These are phyloP conservation scores for Camillea tinctor DNA, from an alignment of 2,329 filamentous ascomycete species.

Conservation along the genomic window DNA sequence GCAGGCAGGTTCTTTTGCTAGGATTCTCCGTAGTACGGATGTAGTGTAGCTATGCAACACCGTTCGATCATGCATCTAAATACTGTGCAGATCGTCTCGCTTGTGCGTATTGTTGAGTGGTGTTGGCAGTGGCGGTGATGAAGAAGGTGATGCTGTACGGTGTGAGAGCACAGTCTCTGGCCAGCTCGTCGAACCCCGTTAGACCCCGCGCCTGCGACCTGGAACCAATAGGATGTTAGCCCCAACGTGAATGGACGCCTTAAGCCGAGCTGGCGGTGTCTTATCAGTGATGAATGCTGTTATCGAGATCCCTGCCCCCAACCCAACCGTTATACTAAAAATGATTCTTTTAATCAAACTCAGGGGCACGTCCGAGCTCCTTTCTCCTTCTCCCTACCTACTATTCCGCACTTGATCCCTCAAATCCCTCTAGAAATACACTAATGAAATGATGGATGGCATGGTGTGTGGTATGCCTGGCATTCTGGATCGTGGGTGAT, in stretches of 20 bases:
- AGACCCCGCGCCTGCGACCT: neutral
- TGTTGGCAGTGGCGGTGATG: too few relatives aligned
- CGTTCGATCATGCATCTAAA: neutral
- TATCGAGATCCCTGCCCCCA: neutral
- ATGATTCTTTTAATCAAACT: neutral
- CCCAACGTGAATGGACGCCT: neutral
- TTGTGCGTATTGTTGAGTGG: neutral
- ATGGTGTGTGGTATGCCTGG: too few relatives aligned
- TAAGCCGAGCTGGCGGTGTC: neutral
- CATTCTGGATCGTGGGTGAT: too few relatives aligned
- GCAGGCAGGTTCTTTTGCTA: too few relatives aligned
- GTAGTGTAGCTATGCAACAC: neutral
- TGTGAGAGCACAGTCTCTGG: neutral
- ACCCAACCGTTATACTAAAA: neutral
- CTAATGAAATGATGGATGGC: too few relatives aligned
- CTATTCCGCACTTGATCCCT: too few relatives aligned
- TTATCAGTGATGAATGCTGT: neutral
- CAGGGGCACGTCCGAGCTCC: neutral
- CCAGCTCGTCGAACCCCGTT: neutral
- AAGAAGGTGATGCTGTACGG: neutral
- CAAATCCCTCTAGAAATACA: too few relatives aligned
- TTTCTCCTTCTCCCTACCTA: neutral
- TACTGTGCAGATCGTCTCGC: neutral
- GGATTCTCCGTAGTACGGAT: too few relatives aligned
- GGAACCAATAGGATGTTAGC: neutral